Conservation (phyloP, 2,329 filamentous ascomycete genomes). For the Sporothrix globosa region DNA sequence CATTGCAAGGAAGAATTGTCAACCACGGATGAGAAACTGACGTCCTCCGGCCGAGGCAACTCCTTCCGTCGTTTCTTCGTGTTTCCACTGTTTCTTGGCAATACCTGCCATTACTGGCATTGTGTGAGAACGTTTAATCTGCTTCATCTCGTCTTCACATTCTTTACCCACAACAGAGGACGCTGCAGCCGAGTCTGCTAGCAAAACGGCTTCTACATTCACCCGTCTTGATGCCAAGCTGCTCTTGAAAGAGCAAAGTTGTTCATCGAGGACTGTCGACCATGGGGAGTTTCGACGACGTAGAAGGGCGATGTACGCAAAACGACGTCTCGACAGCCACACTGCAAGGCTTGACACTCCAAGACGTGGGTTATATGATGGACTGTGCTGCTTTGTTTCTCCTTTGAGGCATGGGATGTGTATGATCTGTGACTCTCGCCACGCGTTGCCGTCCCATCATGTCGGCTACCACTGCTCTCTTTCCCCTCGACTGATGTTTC, state of each 20-base stretch:
- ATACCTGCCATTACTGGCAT: neutral
- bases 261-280: neutral
- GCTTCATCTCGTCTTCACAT: neutral
- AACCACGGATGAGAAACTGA: neutral
- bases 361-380: neutral
- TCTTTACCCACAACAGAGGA: neutral
- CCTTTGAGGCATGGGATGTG: neutral
- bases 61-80: neutral
- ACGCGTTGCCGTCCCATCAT: neutral
- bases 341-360: neutral
- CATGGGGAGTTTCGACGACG: too few relatives aligned
- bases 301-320: too few relatives aligned
- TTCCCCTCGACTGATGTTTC: neutral
- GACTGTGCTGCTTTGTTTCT: neutral
- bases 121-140: neutral
- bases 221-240: neutral
- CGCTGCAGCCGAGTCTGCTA: neutral
- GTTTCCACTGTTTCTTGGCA: constrained; percentile 6
- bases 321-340: neutral
- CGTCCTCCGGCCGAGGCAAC: neutral
- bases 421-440: neutral
- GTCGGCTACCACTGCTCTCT: neutral
- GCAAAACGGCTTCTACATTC: neutral
- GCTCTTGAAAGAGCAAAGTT: neutral
- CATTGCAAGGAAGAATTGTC: neutral